These are phyloP conservation scores for Tricholoma hemisulphureum DNA, from an alignment of 768 basidiomycete species.

Conservation along the genomic window DNA sequence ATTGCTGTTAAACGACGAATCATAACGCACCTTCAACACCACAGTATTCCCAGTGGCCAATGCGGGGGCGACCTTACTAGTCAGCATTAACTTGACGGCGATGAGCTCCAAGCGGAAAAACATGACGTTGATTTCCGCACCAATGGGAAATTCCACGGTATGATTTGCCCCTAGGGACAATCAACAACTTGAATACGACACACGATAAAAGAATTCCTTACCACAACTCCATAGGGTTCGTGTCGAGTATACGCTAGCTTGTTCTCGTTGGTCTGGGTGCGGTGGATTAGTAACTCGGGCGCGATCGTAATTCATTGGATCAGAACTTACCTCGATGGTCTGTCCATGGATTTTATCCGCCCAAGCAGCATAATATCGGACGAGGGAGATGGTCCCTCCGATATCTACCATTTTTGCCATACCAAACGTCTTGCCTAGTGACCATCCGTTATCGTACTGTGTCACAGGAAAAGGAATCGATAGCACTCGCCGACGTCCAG, in stretches of 20 bases:
- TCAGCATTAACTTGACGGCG: conserved; percentile 16
- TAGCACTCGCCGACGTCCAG: conserved; percentile 46
- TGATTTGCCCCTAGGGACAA: conserved; percentile 38
- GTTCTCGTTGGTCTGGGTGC: conserved; percentile 44
- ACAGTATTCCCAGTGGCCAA: conserved; percentile 52
- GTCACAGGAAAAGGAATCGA: not conserved
- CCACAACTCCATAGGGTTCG: conserved; percentile 58
- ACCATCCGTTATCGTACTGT: not conserved
- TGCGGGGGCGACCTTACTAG: conserved; percentile 28
- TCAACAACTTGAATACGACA: not conserved
- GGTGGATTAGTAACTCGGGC: not conserved
- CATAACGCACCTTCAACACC: conserved; percentile 43
- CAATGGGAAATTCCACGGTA: conserved; percentile 52
- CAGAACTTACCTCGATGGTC: conserved; percentile 43
- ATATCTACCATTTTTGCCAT: conserved; percentile 47
- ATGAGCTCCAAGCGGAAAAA: not conserved
- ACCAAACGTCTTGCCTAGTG: conserved; percentile 30
- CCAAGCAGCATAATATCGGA: conserved; percentile 77
- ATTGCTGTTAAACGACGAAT: not conserved
- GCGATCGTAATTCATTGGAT: not conserved
- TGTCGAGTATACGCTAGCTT: conserved; percentile 70
- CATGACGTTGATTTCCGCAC: conserved; percentile 6
- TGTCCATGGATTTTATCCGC: conserved; percentile 71
- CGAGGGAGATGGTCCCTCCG: conserved; percentile 35
- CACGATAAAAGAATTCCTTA: conserved; percentile 22